Evolutionary conservation across 192 early-diverging fungal species (phyloP), one percentile per base, ranked within the genome.

Genomic region (Coemansia umbellata): DNA sequence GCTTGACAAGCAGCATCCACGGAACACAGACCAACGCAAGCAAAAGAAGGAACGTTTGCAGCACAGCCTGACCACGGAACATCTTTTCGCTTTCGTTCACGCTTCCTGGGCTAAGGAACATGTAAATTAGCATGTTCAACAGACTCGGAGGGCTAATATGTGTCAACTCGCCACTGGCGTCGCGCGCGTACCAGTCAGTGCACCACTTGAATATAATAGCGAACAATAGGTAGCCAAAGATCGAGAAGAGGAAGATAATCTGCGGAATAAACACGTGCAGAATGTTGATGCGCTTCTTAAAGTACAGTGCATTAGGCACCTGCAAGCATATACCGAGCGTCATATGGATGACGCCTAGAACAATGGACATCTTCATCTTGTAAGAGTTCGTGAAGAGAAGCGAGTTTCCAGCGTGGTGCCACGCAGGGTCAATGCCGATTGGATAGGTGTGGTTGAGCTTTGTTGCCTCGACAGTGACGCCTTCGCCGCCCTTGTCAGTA

Each of bases 281-380:
- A 37, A 99, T 91, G 63, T 87, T 84, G 52, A 85, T 77, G 47
- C 79, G 76, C 53, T 90, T 85, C 54, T 85, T 83, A 67, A 92
- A 98, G 78, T 95, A 87, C 53, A 88, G 57, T 64, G 94, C 88
- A 60, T 99, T 99, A 47, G 83, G 88, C 22, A 96, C 80, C 45
- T 91, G 82, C 62, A 99, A 78, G 49, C 83, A 82, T 49, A 96
- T 90, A 35, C 91, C 97, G 69, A 97, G 94, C 19, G 86, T 79
- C 97, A 99, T 99, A 36, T 98, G 97, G 55, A 96, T 81, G 18
- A 98, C 93, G 53, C 97, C 97, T 19, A 99, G 52, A 42, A 99
- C 82, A 62, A 99, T 86, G 5, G 93, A 89, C 87, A 92, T 90
- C 75, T 99, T 99, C 97, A 99, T 99, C 83, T 99, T 99, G 84